phyloP scores from a whole-genome alignment of 306 rosid species.

The Coriaria nepalensis region DNA sequence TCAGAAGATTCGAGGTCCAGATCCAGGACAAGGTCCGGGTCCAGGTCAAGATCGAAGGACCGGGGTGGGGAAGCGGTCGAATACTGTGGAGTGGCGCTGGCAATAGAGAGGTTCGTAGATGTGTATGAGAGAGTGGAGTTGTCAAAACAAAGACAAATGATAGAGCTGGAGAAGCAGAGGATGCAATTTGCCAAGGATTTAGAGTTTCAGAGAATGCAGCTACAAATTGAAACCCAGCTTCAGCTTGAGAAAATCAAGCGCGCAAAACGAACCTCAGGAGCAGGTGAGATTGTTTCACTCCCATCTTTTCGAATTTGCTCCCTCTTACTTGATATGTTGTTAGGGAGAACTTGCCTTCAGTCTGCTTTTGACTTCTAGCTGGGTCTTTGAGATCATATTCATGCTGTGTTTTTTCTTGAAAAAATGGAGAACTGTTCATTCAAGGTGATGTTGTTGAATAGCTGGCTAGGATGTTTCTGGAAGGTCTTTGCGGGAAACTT shows the following conservation, averaged over 20 bases:
- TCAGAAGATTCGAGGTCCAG: constrained; percentile 17
- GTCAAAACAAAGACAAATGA: constrained; percentile 42
- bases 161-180: constrained; percentile 59
- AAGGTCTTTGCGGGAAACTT: too few relatives aligned
- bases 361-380: too few relatives aligned
- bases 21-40: constrained; percentile 18
- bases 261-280: constrained; percentile 28
- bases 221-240: constrained; percentile 47
- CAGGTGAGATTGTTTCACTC: constrained; percentile 21
- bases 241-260: constrained; percentile 36
- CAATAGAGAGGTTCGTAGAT: constrained; percentile 40
- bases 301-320: neutral
- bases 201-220: constrained; percentile 51
- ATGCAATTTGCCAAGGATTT: constrained; percentile 64
- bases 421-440: too few relatives aligned
- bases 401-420: too few relatives aligned
- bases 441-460: too few relatives aligned
- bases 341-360: neutral
- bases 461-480: too few relatives aligned
- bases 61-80: constrained; percentile 15
- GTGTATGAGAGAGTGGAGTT: constrained; percentile 53
- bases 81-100: constrained; percentile 33
- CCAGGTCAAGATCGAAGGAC: constrained; percentile 11
- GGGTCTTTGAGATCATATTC: too few relatives aligned
- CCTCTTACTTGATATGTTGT: neutral